Base-by-base conservation (phyloP, 192 early-diverging fungal species). In the Phycomyces nitens region DNA sequence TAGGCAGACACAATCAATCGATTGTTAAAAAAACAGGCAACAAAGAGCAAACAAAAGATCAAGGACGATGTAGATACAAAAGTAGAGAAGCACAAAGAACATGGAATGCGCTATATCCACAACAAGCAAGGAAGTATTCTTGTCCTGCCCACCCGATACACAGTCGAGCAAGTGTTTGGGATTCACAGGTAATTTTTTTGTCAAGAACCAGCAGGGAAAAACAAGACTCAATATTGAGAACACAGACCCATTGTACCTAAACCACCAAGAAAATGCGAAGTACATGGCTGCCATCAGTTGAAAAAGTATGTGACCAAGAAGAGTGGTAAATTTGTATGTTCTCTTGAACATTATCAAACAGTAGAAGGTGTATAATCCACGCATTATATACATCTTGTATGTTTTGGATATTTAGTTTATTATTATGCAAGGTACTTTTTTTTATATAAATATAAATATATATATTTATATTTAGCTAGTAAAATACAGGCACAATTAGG, bases 1-100 rank as follows among this genome's bases (percentile, higher is more conserved):
- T 77, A 87, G 73, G 77, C 76, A 56, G 89, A 92, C 50, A 92
- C 88, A 2, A 89, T 92, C 56, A 90, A 92, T 66, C 76, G 87
- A 22, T 71, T 92, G 14, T 75, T 92, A 39, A 92, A 92, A 70
- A 92, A 92, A 64, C 89, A 92, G 71, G 81, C 87, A 10, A 82
- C 85, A 5, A 91, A 89, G 65, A 84, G 76, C 65, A 80, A 82
- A 62, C 65, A 78, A 4, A 78, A 78, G 34, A 83, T 82, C 53
- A 81, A 80, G 53, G 88, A 87, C 18, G 85, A 88, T n/a, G 74
- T 72, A 23, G 75, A 80, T 39, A 81, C 66, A 41, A 72, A 74
- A 29, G 63, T 56, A 49, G 52, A 49, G 24, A 56, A 21, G 34
- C 34, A 23, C 3, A 38, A 49, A 24, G 66, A 60, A 15, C 49